These are phyloP conservation scores for Nitzschia inconspicua DNA, from an alignment of 108 stramenopile species.

Conservation along the genomic window DNA sequence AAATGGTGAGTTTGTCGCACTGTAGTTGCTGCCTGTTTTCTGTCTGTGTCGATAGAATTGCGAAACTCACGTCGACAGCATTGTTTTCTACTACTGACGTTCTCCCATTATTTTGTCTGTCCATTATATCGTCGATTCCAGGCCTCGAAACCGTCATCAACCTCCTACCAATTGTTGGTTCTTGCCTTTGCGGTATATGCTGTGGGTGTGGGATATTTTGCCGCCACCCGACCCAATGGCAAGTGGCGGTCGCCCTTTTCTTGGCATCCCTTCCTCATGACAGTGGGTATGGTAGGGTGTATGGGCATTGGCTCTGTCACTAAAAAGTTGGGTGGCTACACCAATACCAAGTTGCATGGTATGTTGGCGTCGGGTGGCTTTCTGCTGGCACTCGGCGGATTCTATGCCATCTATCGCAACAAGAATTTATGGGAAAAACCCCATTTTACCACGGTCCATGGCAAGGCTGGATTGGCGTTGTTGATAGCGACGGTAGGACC, in stretches of 20 bases:
- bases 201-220: conserved; percentile 22
- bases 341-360: conserved; percentile 81
- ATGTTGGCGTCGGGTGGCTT: conserved; percentile 55
- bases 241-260: conserved; percentile 65
- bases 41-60: too few species aligned
- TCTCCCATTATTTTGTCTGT: too few species aligned
- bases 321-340: conserved; percentile 80
- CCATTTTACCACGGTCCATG: conserved; percentile 63
- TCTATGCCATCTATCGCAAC: conserved; percentile 73
- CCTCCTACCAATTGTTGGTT: conserved; percentile 18
- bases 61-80: too few species aligned
- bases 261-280: conserved; percentile 84
- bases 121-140: too few species aligned
- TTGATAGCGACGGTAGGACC: conserved; percentile 35
- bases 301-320: conserved; percentile 65
- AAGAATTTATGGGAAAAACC: conserved; percentile 58
- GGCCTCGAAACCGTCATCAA: too few species aligned
- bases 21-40: too few species aligned
- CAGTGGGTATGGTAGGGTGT: conserved; percentile 64
- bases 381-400: conserved; percentile 39
- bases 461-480: conserved; percentile 46
- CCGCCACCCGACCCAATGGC: conserved; percentile 49
- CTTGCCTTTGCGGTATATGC: conserved; percentile 16
- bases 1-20: too few species aligned
- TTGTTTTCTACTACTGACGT: too few species aligned